Conservation (phyloP, 345 rosid species). For the Lumnitzera littorea region DNA sequence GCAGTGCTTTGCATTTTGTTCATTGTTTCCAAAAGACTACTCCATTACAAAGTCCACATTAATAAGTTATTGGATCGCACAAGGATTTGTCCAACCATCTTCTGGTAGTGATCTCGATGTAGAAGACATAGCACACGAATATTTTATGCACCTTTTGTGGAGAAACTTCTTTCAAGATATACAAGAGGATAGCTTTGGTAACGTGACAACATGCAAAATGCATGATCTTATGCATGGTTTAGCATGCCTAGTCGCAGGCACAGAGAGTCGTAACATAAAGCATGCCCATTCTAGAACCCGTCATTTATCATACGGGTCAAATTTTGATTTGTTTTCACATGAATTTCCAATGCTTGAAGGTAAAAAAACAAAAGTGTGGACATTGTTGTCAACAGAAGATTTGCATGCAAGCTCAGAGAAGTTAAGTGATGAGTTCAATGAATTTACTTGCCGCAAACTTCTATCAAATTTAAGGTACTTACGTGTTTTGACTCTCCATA, state of each 20-base stretch:
- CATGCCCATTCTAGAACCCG: background rate
- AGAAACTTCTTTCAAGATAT: conserved; percentile 17
- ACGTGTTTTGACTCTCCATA: conserved; percentile 6
- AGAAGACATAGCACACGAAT: conserved; percentile 8
- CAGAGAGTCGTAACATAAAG: background rate
- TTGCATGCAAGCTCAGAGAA: too few relatives aligned
- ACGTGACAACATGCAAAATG: conserved; percentile 3
- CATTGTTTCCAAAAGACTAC: conserved; percentile 10
- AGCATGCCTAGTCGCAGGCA: conserved; percentile 7
- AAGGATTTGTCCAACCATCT: conserved; percentile 11
- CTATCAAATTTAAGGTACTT: conserved; percentile 2
- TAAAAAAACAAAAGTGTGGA: background rate
- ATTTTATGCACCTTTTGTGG: conserved; percentile 4
- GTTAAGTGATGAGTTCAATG: background rate
- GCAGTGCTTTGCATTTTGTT: conserved; percentile 22
- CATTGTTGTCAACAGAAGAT: background rate
- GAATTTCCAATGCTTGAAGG: conserved; percentile 1
- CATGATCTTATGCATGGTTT: conserved; percentile 19
- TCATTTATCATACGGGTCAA: conserved; percentile 8
- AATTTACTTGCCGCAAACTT: background rate
- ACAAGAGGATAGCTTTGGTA: conserved; percentile 8
- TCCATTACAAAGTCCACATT: background rate
- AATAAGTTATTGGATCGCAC: conserved; percentile 14
- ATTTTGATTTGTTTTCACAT: background rate
- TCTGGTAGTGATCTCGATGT: background rate